Conservation (phyloP, 345 rosid genomes). For the Brassica incana region DNA sequence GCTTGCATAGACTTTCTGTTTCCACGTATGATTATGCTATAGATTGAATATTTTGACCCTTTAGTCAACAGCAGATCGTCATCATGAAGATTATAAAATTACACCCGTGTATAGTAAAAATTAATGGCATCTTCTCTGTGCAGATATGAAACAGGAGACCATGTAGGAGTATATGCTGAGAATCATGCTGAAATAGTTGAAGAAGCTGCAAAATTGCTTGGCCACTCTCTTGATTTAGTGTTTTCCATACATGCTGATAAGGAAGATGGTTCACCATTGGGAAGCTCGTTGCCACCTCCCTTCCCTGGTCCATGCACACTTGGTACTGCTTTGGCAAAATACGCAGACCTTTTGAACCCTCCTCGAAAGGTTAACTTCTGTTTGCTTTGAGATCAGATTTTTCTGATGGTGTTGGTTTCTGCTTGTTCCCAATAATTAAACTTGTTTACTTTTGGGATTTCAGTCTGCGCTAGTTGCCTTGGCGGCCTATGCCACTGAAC, state of each 20-base stretch:
- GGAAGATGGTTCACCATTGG: conserved; percentile 72
- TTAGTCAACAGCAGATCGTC: neutral
- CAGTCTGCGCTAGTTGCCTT: conserved; percentile 89
- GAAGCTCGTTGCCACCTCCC: conserved; percentile 74
- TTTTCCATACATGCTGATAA: conserved; percentile 78
- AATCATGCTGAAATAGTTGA: conserved; percentile 71
- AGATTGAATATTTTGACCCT: neutral
- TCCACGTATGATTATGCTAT: neutral
- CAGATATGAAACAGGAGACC: conserved; percentile 98
- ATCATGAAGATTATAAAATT: neutral
- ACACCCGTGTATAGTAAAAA: neutral
- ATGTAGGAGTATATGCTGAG: conserved; percentile 79
- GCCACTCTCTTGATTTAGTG: conserved; percentile 59
- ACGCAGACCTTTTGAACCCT: conserved; percentile 78
- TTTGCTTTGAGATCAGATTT: conserved; percentile 9
- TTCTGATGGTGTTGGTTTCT: conserved; percentile 10
- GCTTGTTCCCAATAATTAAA: conserved; percentile 2
- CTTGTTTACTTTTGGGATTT: neutral
- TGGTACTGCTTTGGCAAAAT: conserved; percentile 58
- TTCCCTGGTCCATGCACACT: conserved; percentile 85
- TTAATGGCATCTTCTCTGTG: conserved; percentile 1
- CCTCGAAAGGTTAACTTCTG: conserved; percentile 66
- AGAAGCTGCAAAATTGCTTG: conserved; percentile 71
- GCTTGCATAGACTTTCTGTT: neutral
- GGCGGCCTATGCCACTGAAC: conserved; percentile 90